Conservation (phyloP, 495 filamentous ascomycete genomes). For the Penicillium roqueforti region DNA sequence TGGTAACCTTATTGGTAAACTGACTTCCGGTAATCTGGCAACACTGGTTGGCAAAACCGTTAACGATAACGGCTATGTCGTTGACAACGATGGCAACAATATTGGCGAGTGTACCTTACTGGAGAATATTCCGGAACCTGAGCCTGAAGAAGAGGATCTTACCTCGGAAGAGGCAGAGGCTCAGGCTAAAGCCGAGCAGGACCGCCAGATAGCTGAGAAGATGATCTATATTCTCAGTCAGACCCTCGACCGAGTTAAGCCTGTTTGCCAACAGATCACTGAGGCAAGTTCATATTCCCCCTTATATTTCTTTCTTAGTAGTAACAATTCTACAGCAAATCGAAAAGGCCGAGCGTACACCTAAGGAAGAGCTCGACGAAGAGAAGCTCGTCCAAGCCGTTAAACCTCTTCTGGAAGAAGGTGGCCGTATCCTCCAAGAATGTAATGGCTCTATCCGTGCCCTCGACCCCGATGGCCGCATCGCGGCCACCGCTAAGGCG, state of each 20-base stretch:
- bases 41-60: conserved; percentile 73
- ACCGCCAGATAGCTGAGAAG: conserved; percentile 71
- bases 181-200: conserved; percentile 56
- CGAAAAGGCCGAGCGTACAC: conserved; percentile 73
- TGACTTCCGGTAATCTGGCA: conserved; percentile 68
- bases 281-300: conserved; percentile 49
- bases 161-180: conserved; percentile 49
- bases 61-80: conserved; percentile 79
- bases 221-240: conserved; percentile 70
- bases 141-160: conserved; percentile 31
- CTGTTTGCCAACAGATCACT: conserved; percentile 82
- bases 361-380: conserved; percentile 89
- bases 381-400: conserved; percentile 81
- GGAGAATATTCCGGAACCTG: conserved; percentile 59
- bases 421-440: conserved; percentile 73
- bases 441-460: conserved; percentile 90
- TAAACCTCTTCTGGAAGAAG: conserved; percentile 86
- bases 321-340: conserved; percentile 46
- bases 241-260: conserved; percentile 77
- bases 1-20: conserved; percentile 73
- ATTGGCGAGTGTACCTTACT: conserved; percentile 77
- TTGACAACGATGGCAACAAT: conserved; percentile 75
- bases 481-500: conserved; percentile 78
- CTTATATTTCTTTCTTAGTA: background rate
- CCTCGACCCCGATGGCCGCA: conserved; percentile 82